phyloP scores from a whole-genome alignment of 106 monocot species.

The Dioscorea dumetorum region DNA sequence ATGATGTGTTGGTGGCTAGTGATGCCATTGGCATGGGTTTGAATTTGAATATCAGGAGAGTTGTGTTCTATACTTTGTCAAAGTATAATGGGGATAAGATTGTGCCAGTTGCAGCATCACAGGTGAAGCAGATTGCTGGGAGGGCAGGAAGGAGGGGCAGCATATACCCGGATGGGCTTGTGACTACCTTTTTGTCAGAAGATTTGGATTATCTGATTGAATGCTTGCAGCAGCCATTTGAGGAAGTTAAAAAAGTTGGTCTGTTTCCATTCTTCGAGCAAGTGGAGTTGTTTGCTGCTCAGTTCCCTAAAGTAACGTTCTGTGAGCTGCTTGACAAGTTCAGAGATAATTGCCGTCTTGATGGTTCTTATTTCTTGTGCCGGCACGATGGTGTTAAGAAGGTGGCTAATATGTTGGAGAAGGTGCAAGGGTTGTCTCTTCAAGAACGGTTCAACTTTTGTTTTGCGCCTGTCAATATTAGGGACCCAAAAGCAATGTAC shows the following conservation, averaged over 20 bases:
- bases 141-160: slow-evolving; percentile 90
- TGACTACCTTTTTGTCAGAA: slow-evolving; percentile 64
- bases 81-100: slow-evolving; percentile 92
- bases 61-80: slow-evolving; percentile 72
- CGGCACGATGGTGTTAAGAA: slow-evolving; percentile 68
- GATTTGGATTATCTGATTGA: slow-evolving; percentile 85
- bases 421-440: slow-evolving; percentile 63
- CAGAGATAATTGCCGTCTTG: slow-evolving; percentile 68
- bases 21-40: slow-evolving; percentile 98
- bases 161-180: slow-evolving; percentile 89
- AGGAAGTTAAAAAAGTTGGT: slow-evolving; percentile 73
- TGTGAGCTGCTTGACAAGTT: slow-evolving; percentile 63
- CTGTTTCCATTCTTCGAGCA: slow-evolving; percentile 95
- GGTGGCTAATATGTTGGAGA: slow-evolving; percentile 92
- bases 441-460: slow-evolving; percentile 89
- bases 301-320: slow-evolving; percentile 49
- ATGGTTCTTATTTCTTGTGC: slow-evolving; percentile 72
- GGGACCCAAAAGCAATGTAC: slow-evolving; percentile 96
- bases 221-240: slow-evolving; percentile 84
- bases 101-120: slow-evolving; percentile 61
- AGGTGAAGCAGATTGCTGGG: slow-evolving; percentile 98
- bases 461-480: slow-evolving; percentile 88
- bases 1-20: slow-evolving; percentile 88
- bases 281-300: slow-evolving; percentile 79
- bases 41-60: slow-evolving; percentile 92